Conservation (phyloP, 1,284 basidiomycete species). For the Inonotus obliquus region DNA sequence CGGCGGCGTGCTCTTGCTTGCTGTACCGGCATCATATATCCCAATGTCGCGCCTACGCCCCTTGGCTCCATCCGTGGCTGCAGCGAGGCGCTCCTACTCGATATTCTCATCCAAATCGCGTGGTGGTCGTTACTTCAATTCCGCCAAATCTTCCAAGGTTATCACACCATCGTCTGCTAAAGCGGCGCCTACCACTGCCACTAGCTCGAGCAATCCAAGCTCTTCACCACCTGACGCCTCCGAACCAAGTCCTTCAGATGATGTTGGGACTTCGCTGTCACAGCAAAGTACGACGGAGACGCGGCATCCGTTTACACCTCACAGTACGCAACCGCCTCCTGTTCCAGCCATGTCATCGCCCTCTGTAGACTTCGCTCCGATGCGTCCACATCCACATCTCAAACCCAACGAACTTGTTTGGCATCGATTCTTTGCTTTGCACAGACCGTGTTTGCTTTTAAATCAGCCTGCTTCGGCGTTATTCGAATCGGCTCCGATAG, state of each 20-base stretch:
- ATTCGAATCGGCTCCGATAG: conserved; percentile 42
- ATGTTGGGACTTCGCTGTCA: conserved; percentile 21
- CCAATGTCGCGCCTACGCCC: conserved; percentile 43
- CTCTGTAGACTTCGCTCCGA: conserved; percentile 14
- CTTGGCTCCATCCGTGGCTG: conserved; percentile 43
- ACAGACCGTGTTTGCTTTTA: conserved; percentile 67
- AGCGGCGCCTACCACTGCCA: conserved; percentile 21
- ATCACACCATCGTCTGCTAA: conserved; percentile 35
- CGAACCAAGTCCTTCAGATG: conserved; percentile 23
- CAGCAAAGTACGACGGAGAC: conserved; percentile 1
- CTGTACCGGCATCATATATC: not conserved
- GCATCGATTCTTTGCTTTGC: conserved; percentile 75
- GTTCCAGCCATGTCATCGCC: not conserved
- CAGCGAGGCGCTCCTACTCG: conserved; percentile 58
- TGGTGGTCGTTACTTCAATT: conserved; percentile 69
- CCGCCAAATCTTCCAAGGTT: conserved; percentile 59
- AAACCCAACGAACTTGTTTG: conserved; percentile 64
- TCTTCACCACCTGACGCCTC: conserved; percentile 22
- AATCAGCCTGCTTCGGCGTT: conserved; percentile 50
- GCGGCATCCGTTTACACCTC: conserved; percentile 5
- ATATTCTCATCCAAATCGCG: conserved; percentile 75
- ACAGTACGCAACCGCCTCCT: conserved; percentile 14
- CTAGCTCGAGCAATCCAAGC: conserved; percentile 27
- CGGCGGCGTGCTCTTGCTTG: not conserved
- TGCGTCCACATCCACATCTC: conserved; percentile 46